These are phyloP conservation scores for Fraxinus nigra DNA, from an alignment of 305 asterid species.

Conservation along the genomic window DNA sequence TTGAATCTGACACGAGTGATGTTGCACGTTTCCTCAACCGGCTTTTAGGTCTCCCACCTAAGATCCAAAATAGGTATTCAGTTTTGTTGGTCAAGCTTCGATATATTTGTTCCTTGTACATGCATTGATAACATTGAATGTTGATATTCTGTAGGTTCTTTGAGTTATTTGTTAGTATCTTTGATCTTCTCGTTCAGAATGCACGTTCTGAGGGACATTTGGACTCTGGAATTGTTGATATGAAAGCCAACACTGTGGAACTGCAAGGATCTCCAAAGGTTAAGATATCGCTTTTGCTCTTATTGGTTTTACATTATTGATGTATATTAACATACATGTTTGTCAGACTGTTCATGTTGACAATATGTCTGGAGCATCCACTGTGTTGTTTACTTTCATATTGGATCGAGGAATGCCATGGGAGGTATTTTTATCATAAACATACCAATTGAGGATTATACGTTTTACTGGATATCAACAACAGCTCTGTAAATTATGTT, in stretches of 20 bases:
- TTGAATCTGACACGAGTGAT: constrained; percentile 93
- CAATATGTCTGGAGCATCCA: constrained; percentile 87
- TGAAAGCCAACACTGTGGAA: constrained; percentile 76
- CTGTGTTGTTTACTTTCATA: constrained; percentile 79
- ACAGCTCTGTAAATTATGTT: constrained; percentile 17
- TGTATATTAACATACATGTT: constrained; percentile 28
- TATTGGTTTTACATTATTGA: constrained; percentile 29
- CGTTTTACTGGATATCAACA: constrained; percentile 7
- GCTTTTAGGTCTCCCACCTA: constrained; percentile 91
- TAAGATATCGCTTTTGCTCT: constrained; percentile 25
- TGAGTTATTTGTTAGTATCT: constrained; percentile 82
- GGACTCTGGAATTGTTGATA: constrained; percentile 92
- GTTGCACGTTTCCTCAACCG: constrained; percentile 96
- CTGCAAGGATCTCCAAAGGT: constrained; percentile 87
- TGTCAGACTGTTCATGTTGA: constrained; percentile 95
- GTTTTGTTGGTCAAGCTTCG: constrained; percentile 26
- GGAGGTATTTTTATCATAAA: constrained; percentile 58
- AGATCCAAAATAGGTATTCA: constrained; percentile 80
- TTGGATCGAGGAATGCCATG: constrained; percentile 92
- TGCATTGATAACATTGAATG: constrained; percentile 26
- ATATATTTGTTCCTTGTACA: not conserved
- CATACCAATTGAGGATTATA: constrained; percentile 5
- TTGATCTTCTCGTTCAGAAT: constrained; percentile 66
- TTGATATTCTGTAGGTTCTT: constrained; percentile 71
- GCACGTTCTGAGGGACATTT: constrained; percentile 90